Evolutionary conservation across 306 rosid species (phyloP).

Genomic region (Cucurbita maxima): DNA sequence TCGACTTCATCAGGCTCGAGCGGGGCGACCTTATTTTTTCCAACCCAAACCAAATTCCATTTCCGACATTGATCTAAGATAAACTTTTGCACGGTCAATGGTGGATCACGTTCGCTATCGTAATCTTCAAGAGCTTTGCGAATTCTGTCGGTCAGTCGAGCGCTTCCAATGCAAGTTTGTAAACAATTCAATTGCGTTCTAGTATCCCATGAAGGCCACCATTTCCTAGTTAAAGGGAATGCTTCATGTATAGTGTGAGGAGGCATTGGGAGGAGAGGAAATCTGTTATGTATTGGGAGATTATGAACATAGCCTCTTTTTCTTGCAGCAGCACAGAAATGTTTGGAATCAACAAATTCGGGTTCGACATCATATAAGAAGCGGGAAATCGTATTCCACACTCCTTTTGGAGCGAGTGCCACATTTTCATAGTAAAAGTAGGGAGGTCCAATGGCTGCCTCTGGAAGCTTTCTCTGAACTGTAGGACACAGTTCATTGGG

Average conservation of each 20-base stretch:
- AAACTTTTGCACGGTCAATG: conserved; percentile 33
- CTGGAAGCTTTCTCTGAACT: conserved; percentile 42
- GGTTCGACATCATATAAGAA: conserved; percentile 72
- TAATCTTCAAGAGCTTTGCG: conserved; percentile 50
- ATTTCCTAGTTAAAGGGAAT: conserved; percentile 60
- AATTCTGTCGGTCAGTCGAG: conserved; percentile 57
- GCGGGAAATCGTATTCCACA: conserved; percentile 78
- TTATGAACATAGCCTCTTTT: conserved; percentile 90
- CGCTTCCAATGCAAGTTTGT: conserved; percentile 64
- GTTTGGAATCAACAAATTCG: conserved; percentile 83
- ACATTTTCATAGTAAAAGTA: conserved; percentile 94
- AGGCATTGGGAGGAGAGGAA: conserved; percentile 74
- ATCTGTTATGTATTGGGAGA: conserved; percentile 63
- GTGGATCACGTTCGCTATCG: conserved; percentile 44
- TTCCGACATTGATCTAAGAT: conserved; percentile 68
- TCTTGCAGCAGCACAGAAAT: conserved; percentile 80
- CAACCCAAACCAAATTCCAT: conserved; percentile 99
- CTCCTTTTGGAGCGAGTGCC: conserved; percentile 90
- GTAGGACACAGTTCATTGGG: conserved; percentile 34
- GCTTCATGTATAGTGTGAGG: conserved; percentile 61
- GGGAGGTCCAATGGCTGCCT: conserved; percentile 70
- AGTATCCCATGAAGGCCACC: conserved; percentile 97
- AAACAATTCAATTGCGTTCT: conserved; percentile 67
- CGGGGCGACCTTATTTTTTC: conserved; percentile 87
- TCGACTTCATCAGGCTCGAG: conserved; percentile 90